Evolutionary conservation across 2,329 filamentous ascomycete species (phyloP).

Genomic region (Thermothelomyces thermophilus): DNA sequence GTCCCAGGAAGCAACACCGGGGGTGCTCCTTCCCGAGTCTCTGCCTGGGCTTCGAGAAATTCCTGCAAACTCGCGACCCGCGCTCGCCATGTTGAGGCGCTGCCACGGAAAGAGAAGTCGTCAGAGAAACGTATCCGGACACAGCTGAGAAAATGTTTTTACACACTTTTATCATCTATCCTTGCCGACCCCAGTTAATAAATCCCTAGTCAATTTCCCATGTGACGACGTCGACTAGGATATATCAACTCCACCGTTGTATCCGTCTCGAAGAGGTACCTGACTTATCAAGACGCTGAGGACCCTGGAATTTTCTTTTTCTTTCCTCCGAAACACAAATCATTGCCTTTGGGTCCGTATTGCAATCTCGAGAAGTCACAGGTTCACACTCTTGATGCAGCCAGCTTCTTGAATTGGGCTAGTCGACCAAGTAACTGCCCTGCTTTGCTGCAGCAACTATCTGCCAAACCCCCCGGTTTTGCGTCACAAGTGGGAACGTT

Average conservation of each 20-base stretch:
- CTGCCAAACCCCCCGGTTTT: background rate
- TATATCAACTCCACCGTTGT: background rate
- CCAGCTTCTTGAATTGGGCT: background rate
- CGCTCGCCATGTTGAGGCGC: background rate
- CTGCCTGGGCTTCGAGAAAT: background rate
- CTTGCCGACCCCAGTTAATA: background rate
- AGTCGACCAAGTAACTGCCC: background rate
- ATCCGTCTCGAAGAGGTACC: background rate
- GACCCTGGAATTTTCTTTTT: no score
- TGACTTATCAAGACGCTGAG: background rate
- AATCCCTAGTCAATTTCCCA: background rate
- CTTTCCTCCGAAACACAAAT: no score
- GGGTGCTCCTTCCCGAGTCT: constrained; percentile 4
- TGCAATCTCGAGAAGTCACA: no score
- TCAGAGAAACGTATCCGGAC: background rate
- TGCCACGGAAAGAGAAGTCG: background rate
- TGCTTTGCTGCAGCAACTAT: background rate
- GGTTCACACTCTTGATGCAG: no score
- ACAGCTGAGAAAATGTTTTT: background rate
- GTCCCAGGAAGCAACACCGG: no score
- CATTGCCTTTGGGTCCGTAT: no score
- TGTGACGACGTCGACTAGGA: background rate
- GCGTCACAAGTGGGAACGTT: constrained; percentile 2
- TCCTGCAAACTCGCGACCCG: constrained; percentile 1
- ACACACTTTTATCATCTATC: background rate